Base-by-base conservation (phyloP, 495 filamentous ascomycete genomes). In the Penicillium soppii region DNA sequence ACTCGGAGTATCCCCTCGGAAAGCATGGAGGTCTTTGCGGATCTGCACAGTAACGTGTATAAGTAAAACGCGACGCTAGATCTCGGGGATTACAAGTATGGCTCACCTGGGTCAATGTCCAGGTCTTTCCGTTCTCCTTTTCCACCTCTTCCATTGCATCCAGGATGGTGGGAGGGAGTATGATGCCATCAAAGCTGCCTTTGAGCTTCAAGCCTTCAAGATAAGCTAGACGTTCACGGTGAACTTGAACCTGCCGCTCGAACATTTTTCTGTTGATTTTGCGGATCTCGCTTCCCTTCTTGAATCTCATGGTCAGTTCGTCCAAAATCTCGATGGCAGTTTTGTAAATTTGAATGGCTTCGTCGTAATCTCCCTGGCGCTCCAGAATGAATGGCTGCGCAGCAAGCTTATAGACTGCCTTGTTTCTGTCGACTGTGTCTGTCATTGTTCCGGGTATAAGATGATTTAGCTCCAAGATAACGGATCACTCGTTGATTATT, bases 311-410 rank as follows among this genome's bases (percentile, higher is more conserved):
- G 7, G 39, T 47, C 33, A 42, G 8, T 22, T 40, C 23, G 2
- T 38, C 48, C 3, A 59, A 33, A 16, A 59, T 32, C 0, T 58
- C 52, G 16, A 74, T 52, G 2, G 47, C 43, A 13, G 48, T 47
- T 20, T 48, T 59, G 36, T 60, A 43, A n/a, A 67, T 25, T 19
- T 20, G 16, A 29, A 72, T 69, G 4, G 72, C 70, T 13, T 70
- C 67, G n/a, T 61, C 48, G 23, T 67, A 71, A 19, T 65, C 61
- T 7, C 65, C 65, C 19, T 63, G 55, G 12, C 45, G 23, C 12
- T 52, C 15, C 6, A 69, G 53, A 16, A 64, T 13, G 5, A 53
- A 26, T 4, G 57, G 47, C 9, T 9, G 12, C 3, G 64, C 29
- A 65, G 58, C 33, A 41, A 63, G 32, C 53, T 53, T 48, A 61